Evolutionary conservation across 352 stramenopile genomes (phyloP).

Genomic region (Phytopythium cucurbitacearum): DNA sequence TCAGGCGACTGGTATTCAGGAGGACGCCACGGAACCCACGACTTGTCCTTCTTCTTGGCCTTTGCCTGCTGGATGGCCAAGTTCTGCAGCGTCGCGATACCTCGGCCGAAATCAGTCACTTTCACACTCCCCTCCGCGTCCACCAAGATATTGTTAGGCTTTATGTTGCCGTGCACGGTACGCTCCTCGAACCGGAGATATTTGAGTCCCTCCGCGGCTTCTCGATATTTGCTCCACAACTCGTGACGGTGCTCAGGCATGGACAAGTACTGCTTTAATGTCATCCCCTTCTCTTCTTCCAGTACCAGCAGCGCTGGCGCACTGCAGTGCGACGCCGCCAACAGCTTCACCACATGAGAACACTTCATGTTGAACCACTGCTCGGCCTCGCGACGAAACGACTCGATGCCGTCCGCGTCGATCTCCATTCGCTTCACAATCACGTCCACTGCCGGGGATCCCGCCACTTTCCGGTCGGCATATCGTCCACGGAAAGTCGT

Average conservation of each 20-base stretch:
- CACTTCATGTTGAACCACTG: constrained; percentile 19
- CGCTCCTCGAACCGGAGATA: constrained; percentile 33
- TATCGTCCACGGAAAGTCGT: no score
- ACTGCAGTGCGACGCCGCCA: constrained; percentile 23
- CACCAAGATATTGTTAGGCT: constrained; percentile 16
- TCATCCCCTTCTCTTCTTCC: constrained; percentile 14
- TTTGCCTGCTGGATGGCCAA: constrained; percentile 1
- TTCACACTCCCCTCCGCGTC: constrained; percentile 8
- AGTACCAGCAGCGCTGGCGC: constrained; percentile 12
- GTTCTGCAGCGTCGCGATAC: constrained; percentile 12
- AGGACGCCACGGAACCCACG: constrained; percentile 8
- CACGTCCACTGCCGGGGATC: constrained; percentile 1
- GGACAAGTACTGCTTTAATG: constrained; percentile 13
- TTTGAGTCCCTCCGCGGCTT: constrained; percentile 22
- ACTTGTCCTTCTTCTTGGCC: not conserved
- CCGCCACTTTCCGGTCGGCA: no score
- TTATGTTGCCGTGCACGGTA: constrained; percentile 16
- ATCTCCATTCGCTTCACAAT: constrained; percentile 13
- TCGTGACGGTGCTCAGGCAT: not conserved
- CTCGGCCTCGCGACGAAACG: constrained; percentile 23
- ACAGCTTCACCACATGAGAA: constrained; percentile 20
- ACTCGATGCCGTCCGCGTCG: constrained; percentile 16
- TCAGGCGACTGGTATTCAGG: constrained; percentile 2
- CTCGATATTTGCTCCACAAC: constrained; percentile 6
- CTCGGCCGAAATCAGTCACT: constrained; percentile 12